These are phyloP conservation scores for Zygosaccharomyces kombuchaensis DNA, from an alignment of 805 yeast species.

Conservation along the genomic window DNA sequence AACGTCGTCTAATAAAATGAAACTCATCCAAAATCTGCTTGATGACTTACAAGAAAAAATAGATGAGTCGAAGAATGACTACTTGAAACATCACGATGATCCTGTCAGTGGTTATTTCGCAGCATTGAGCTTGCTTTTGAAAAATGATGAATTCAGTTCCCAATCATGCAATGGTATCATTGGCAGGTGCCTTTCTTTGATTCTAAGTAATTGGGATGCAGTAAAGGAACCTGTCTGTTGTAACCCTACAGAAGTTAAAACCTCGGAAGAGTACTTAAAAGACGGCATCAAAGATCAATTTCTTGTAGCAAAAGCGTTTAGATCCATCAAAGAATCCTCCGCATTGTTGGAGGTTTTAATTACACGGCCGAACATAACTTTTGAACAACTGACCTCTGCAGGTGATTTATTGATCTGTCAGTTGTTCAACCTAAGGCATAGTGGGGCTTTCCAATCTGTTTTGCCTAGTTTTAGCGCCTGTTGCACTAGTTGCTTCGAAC, in stretches of 20 bases:
- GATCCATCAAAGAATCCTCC: conserved; percentile 74
- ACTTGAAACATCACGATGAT: conserved; percentile 43
- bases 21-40: conserved; percentile 35
- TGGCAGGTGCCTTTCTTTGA: conserved; percentile 11
- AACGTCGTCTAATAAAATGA: conserved; percentile 30
- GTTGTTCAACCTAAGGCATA: conserved; percentile 69
- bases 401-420: conserved; percentile 63
- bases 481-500: conserved; percentile 52
- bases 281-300: conserved; percentile 41
- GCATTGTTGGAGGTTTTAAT: conserved; percentile 47
- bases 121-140: conserved; percentile 48
- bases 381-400: conserved; percentile 26
- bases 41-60: conserved; percentile 35
- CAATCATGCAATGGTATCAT: neutral
- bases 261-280: conserved; percentile 45
- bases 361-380: conserved; percentile 26
- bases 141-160: conserved; percentile 19
- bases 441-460: conserved; percentile 89
- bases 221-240: conserved; percentile 49
- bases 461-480: conserved; percentile 72
- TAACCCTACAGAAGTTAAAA: conserved; percentile 67
- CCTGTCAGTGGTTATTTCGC: conserved; percentile 71
- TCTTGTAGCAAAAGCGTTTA: conserved; percentile 70
- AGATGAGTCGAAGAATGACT: conserved; percentile 34
- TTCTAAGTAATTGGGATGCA: conserved; percentile 31